These are phyloP conservation scores for Quillaja saponaria DNA, from an alignment of 306 rosid species.

Conservation along the genomic window DNA sequence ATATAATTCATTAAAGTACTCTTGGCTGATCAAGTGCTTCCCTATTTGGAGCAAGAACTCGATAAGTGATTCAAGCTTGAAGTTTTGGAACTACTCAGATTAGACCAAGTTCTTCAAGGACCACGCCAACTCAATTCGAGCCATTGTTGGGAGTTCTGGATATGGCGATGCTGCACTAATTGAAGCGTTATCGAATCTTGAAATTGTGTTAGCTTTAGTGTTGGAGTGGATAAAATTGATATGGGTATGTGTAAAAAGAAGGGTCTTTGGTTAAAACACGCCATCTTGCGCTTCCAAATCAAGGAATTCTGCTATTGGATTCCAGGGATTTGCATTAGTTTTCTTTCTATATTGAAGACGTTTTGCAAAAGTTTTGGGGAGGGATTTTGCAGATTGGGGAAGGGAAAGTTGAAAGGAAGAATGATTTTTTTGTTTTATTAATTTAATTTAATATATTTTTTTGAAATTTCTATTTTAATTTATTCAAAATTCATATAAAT, in stretches of 20 bases:
- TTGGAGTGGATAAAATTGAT: constrained; percentile 76
- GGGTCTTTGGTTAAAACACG: constrained; percentile 73
- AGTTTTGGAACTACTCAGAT: constrained; percentile 45
- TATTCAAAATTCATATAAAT: too few relatives aligned
- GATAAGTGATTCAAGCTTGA: constrained; percentile 62
- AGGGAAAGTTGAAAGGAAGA: too few relatives aligned
- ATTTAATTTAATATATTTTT: too few relatives aligned
- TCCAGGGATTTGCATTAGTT: too few relatives aligned
- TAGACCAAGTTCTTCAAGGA: constrained; percentile 37
- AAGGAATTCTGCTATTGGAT: too few relatives aligned
- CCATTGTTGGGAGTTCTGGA: constrained; percentile 41
- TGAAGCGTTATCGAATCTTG: constrained; percentile 59
- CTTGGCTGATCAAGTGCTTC: constrained; percentile 41
- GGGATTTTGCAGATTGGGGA: too few relatives aligned
- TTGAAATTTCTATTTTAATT: too few relatives aligned
- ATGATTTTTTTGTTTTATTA: too few relatives aligned
- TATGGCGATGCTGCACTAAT: constrained; percentile 60
- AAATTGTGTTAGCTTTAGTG: constrained; percentile 76
- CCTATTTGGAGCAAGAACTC: constrained; percentile 70
- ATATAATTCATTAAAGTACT: constrained; percentile 70
- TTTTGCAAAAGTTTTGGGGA: too few relatives aligned
- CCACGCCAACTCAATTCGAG: constrained; percentile 56
- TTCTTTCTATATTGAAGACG: too few relatives aligned
- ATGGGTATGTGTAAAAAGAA: constrained; percentile 50
- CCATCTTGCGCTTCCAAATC: too few relatives aligned